Evolutionary conservation across 176 grass and related monocot species (phyloP).

Genomic region (Bromus sterilis): DNA sequence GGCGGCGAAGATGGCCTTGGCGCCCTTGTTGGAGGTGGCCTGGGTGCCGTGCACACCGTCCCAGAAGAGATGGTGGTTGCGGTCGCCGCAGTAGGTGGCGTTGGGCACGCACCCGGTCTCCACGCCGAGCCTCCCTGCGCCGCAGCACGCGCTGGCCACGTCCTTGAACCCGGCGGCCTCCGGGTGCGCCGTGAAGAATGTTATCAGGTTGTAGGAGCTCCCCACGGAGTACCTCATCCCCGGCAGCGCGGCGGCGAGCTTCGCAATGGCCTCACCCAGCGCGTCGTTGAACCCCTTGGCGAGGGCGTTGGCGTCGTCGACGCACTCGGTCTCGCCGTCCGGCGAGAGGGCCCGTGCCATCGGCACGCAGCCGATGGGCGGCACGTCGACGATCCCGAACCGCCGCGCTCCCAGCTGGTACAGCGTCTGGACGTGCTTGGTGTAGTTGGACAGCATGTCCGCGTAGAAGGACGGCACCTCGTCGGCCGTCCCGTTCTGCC

Average conservation of each 20-base stretch:
- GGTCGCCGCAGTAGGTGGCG: slow-evolving; percentile 37
- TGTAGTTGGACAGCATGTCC: slow-evolving; percentile 40
- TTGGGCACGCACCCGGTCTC: slow-evolving; percentile 38
- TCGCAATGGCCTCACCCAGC: not conserved
- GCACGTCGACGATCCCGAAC: slow-evolving; percentile 47
- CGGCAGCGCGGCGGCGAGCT: slow-evolving; percentile 18
- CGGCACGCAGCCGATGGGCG: slow-evolving; percentile 56
- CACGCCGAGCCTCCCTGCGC: slow-evolving; percentile 30
- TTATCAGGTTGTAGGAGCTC: slow-evolving; percentile 41
- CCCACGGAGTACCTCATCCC: slow-evolving; percentile 44
- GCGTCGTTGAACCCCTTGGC: slow-evolving; percentile 44
- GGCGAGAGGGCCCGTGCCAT: slow-evolving; percentile 4
- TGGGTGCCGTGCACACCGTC: slow-evolving; percentile 56
- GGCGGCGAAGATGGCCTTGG: slow-evolving; percentile 32
- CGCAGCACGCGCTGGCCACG: slow-evolving; percentile 55
- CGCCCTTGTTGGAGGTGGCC: slow-evolving; percentile 33
- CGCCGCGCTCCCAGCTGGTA: slow-evolving; percentile 28
- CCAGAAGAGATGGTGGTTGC: slow-evolving; percentile 36
- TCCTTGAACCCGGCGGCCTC: slow-evolving; percentile 19
- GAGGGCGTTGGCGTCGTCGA: slow-evolving; percentile 30
- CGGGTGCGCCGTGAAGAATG: slow-evolving; percentile 19
- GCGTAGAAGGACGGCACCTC: slow-evolving; percentile 29
- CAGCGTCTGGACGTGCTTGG: slow-evolving; percentile 17
- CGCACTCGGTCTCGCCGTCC: slow-evolving; percentile 17
- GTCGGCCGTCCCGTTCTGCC: slow-evolving; percentile 29